Evolutionary conservation across 192 early-diverging fungal species (phyloP).

Genomic region (Coemansia asiatica): DNA sequence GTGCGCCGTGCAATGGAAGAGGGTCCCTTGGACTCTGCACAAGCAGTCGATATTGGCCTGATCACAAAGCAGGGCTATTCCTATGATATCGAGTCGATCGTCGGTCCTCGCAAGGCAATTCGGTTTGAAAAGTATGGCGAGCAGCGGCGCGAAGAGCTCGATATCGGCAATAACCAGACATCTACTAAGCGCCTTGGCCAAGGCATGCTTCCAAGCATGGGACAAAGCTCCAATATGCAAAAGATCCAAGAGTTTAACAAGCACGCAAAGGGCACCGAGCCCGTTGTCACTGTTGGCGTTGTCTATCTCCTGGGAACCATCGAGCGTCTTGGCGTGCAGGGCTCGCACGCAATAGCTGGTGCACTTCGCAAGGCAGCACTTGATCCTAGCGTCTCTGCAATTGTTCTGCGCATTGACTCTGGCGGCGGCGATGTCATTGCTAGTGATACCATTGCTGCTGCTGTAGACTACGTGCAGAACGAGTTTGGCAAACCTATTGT

Average conservation of each 20-base stretch:
- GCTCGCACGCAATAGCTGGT: slow-evolving; percentile 51
- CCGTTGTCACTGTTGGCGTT: slow-evolving; percentile 58
- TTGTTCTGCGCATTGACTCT: slow-evolving; percentile 72
- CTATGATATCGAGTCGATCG: slow-evolving; percentile 43
- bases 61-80: slow-evolving; percentile 59
- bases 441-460: slow-evolving; percentile 66
- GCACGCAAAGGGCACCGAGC: neutral
- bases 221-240: neutral
- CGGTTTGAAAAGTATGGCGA: slow-evolving; percentile 13
- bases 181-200: neutral
- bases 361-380: slow-evolving; percentile 59
- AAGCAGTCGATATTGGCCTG: slow-evolving; percentile 56
- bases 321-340: slow-evolving; percentile 47
- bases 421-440: slow-evolving; percentile 69
- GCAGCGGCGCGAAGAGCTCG: slow-evolving; percentile 5
- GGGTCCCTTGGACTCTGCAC: slow-evolving; percentile 57
- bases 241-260: neutral
- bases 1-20: slow-evolving; percentile 58
- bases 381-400: slow-evolving; percentile 57
- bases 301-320: slow-evolving; percentile 65
- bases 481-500: slow-evolving; percentile 64
- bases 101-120: slow-evolving; percentile 25
- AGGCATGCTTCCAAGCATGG: neutral
- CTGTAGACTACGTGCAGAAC: slow-evolving; percentile 57
- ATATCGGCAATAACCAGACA: neutral